These are phyloP conservation scores for Boletus sp. DNA, from an alignment of 1,284 basidiomycete genomes.

Conservation along the genomic window DNA sequence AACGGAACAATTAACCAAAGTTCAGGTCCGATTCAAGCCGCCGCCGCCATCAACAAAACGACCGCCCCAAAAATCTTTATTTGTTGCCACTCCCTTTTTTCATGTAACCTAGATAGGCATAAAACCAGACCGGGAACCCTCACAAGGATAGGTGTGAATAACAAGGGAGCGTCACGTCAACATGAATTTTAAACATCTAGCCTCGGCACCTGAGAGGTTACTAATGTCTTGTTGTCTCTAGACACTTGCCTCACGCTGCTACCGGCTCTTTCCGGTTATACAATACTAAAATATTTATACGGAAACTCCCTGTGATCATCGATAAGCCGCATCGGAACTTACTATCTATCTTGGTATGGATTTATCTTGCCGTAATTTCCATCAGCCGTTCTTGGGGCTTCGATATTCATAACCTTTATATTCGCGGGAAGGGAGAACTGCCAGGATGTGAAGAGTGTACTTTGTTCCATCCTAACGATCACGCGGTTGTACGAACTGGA, in stretches of 20 bases:
- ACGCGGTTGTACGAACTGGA: background rate
- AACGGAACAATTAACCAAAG: constrained; percentile 8
- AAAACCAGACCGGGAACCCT: background rate
- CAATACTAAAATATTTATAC: constrained; percentile 2
- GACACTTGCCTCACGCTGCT: background rate
- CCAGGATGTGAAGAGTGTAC: background rate
- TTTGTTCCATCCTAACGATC: background rate
- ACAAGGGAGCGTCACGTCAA: constrained; percentile 16
- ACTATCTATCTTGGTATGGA: constrained; percentile 13
- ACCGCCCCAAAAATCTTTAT: constrained; percentile 17
- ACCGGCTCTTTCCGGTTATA: constrained; percentile 6
- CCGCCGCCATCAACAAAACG: constrained; percentile 1
- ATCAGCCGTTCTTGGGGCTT: constrained; percentile 16
- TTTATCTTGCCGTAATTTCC: constrained; percentile 17
- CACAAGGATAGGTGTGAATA: constrained; percentile 16
- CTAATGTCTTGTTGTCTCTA: background rate
- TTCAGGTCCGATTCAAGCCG: constrained; percentile 3
- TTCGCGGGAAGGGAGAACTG: constrained; percentile 20
- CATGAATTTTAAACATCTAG: constrained; percentile 12
- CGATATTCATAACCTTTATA: constrained; percentile 15
- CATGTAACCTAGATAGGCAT: constrained; percentile 25
- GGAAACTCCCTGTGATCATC: background rate
- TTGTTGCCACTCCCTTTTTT: constrained; percentile 15
- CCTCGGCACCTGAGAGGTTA: background rate
- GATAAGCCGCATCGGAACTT: constrained; percentile 17